A percentile compares a stretch with the other conserved stretches of the same genome.
Conservation (phyloP, 768 basidiomycete species). For the Naganishia friedmannii region DNA sequence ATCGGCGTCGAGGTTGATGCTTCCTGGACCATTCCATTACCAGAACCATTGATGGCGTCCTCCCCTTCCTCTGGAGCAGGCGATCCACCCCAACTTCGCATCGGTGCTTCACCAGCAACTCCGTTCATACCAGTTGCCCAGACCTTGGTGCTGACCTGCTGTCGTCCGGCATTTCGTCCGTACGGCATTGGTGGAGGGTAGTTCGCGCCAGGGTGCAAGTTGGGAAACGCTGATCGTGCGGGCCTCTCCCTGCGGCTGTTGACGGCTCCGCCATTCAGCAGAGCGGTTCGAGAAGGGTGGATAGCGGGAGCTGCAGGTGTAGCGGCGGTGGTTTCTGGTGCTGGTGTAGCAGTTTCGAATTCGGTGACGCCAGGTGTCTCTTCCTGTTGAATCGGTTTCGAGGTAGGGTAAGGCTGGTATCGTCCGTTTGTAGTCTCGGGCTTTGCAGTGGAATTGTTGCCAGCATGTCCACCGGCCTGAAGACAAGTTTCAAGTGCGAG, state of each 20-base stretch:
- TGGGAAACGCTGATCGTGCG: slow-evolving; percentile 31
- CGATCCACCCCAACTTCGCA: slow-evolving; percentile 30
- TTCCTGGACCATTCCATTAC: not conserved
- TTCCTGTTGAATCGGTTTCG: slow-evolving; percentile 1
- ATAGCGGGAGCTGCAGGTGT: slow-evolving; percentile 59
- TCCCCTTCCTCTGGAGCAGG: slow-evolving; percentile 19
- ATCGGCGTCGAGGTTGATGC: not conserved
- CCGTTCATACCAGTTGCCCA: slow-evolving; percentile 48
- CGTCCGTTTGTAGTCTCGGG: slow-evolving; percentile 21
- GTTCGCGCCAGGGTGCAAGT: slow-evolving; percentile 36
- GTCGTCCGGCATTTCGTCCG: slow-evolving; percentile 7
- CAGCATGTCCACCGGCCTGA: slow-evolving; percentile 10
- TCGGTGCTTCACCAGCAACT: slow-evolving; percentile 9
- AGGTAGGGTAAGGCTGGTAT: slow-evolving; percentile 25
- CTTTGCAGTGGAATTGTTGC: slow-evolving; percentile 1
- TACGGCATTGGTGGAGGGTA: slow-evolving; percentile 43
- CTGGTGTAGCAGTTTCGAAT: slow-evolving; percentile 30
- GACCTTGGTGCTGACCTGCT: slow-evolving; percentile 40
- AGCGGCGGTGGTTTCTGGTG: slow-evolving; percentile 36
- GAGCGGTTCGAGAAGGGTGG: slow-evolving; percentile 50
- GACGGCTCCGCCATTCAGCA: slow-evolving; percentile 35
- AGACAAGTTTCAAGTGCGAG: not conserved
- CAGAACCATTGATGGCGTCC: not conserved
- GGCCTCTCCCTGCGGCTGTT: slow-evolving; percentile 6
- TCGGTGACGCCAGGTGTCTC: slow-evolving; percentile 26